A percentile compares a stretch with the other conserved stretches of the same genome.
These are phyloP conservation scores for Turnera subulata DNA, from an alignment of 345 rosid genomes.

Conservation along the genomic window DNA sequence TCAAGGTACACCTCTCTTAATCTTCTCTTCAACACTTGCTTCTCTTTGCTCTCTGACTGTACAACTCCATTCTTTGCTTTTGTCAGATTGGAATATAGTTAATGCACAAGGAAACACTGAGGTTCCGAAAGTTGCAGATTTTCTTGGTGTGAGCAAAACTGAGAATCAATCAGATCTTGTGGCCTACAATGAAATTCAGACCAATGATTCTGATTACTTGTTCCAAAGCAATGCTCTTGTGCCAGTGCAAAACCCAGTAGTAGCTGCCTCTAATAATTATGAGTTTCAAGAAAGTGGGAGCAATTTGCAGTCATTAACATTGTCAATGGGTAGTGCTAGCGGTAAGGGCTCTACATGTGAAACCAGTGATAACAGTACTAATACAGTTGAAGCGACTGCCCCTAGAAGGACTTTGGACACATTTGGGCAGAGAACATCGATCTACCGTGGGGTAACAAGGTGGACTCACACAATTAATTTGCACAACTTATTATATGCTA, in stretches of 20 bases:
- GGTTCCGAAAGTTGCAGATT: conserved; percentile 94
- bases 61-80: neutral
- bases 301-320: conserved; percentile 73
- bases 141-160: conserved; percentile 84
- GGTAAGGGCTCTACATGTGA: conserved; percentile 59
- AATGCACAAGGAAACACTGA: conserved; percentile 59
- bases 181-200: conserved; percentile 60
- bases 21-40: neutral
- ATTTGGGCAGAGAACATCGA: conserved; percentile 95
- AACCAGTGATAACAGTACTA: conserved; percentile 54
- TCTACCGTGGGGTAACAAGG: conserved; percentile 99
- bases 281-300: conserved; percentile 67
- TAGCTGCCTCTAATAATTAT: conserved; percentile 35
- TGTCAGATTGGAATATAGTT: conserved; percentile 72
- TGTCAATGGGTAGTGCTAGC: conserved; percentile 87
- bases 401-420: conserved; percentile 88
- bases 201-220: conserved; percentile 52
- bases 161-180: conserved; percentile 68
- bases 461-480: conserved; percentile 10
- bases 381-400: conserved; percentile 49
- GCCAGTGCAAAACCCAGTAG: conserved; percentile 46
- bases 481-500: neutral
- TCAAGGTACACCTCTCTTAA: conserved; percentile 56
- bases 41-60: neutral
- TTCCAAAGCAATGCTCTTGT: conserved; percentile 51